These are phyloP conservation scores for Spathaspora gorwiae DNA, from an alignment of 805 yeast genomes.

Conservation along the genomic window DNA sequence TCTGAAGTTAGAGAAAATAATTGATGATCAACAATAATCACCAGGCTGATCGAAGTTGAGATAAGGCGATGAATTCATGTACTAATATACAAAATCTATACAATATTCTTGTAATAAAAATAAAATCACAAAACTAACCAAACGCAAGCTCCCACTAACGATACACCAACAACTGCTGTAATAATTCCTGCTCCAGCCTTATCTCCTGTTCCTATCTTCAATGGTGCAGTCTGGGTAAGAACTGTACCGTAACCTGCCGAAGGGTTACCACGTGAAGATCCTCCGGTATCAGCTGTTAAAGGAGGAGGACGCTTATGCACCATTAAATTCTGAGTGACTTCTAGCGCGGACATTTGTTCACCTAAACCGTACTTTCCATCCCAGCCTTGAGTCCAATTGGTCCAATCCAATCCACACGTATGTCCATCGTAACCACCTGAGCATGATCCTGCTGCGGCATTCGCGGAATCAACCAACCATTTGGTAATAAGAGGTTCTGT, in stretches of 20 bases:
- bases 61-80: too few relatives aligned
- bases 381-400: slow-evolving; percentile 41
- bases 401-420: slow-evolving; percentile 76
- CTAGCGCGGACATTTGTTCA: slow-evolving; percentile 74
- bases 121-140: slow-evolving; percentile 35
- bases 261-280: slow-evolving; percentile 62
- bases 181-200: slow-evolving; percentile 86
- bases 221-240: slow-evolving; percentile 34
- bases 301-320: slow-evolving; percentile 51
- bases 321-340: slow-evolving; percentile 48
- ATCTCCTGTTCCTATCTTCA: slow-evolving; percentile 48
- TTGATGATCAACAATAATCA: too few relatives aligned
- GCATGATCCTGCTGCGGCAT: slow-evolving; percentile 67
- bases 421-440: slow-evolving; percentile 70
- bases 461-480: slow-evolving; percentile 38
- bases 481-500: slow-evolving; percentile 43
- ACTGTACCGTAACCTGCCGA: slow-evolving; percentile 58
- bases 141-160: slow-evolving; percentile 38
- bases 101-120: slow-evolving; percentile 10
- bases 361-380: slow-evolving; percentile 71
- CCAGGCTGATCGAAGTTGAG: too few relatives aligned
- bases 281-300: slow-evolving; percentile 60
- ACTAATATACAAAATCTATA: not conserved
- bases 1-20: too few relatives aligned
- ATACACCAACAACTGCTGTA: slow-evolving; percentile 62